A percentile compares a stretch with the other conserved stretches of the same genome.
These are phyloP conservation scores for Purpureocillium lavendulum DNA, from an alignment of 2,329 filamentous ascomycete genomes.

Conservation along the genomic window DNA sequence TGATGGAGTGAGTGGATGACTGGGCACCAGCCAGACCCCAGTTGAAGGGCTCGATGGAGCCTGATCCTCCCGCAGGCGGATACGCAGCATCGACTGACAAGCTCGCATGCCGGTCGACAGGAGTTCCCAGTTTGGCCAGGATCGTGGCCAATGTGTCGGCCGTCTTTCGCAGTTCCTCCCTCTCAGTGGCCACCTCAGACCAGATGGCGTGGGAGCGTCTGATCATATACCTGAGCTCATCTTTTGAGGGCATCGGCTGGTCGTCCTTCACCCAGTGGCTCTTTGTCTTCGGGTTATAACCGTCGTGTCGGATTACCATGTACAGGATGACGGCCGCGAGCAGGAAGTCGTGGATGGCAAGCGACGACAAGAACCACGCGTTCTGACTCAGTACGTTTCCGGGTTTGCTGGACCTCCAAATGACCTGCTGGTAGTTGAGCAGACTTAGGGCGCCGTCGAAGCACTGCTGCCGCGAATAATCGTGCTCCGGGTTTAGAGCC, in stretches of 20 bases:
- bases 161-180: conserved; percentile 35
- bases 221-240: conserved; percentile 30
- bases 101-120: conserved; percentile 2
- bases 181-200: conserved; percentile 31
- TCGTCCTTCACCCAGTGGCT: conserved; percentile 25
- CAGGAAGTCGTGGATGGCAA: conserved; percentile 53
- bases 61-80: no score
- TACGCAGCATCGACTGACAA: no score
- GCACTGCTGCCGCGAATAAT: conserved; percentile 43
- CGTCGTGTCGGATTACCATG: conserved; percentile 36
- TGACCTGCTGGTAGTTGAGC: conserved; percentile 36
- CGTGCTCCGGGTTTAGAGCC: conserved; percentile 32
- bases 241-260: conserved; percentile 23
- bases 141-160: conserved; percentile 36
- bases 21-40: background rate
- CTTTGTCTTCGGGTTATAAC: conserved; percentile 16
- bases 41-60: conserved; percentile 7
- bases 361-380: conserved; percentile 48
- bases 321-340: conserved; percentile 54
- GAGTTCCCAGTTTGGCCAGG: conserved; percentile 30
- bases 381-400: conserved; percentile 43
- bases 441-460: conserved; percentile 40
- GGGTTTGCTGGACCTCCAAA: conserved; percentile 41
- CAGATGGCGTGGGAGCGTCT: conserved; percentile 28
- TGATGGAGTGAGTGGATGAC: background rate